Percentiles rank a stretch among this genome's conserved stretches.
phyloP scores from a whole-genome alignment of 2,329 filamentous ascomycete species.

The Hortaea sp. region DNA sequence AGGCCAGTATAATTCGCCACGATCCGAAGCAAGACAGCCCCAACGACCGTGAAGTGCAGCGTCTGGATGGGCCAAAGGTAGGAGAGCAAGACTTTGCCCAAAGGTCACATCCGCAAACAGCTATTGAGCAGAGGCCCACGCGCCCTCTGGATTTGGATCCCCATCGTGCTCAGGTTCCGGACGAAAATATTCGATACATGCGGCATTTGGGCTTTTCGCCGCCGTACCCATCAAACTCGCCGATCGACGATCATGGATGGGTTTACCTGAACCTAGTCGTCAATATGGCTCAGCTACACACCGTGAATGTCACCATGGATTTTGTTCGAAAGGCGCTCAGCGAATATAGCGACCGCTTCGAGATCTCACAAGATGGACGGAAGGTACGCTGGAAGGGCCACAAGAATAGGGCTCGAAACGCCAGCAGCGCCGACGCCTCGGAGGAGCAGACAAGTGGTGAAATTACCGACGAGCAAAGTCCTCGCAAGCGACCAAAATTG shows the following conservation, averaged over 20 bases:
- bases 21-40: conserved; percentile 7
- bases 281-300: conserved; percentile 76
- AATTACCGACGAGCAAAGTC: conserved; percentile 10
- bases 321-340: conserved; percentile 65
- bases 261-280: conserved; percentile 72
- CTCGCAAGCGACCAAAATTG: conserved; percentile 21
- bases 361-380: conserved; percentile 65
- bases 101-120: conserved; percentile 4
- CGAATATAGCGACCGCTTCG: conserved; percentile 63
- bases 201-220: conserved; percentile 31
- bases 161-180: conserved; percentile 62
- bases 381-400: conserved; percentile 64
- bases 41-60: background rate
- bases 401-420: conserved; percentile 9
- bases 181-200: conserved; percentile 72
- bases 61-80: background rate
- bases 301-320: conserved; percentile 62
- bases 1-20: conserved; percentile 35
- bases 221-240: conserved; percentile 12
- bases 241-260: conserved; percentile 63
- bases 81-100: conserved; percentile 10
- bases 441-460: conserved; percentile 3
- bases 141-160: conserved; percentile 68
- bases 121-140: conserved; percentile 61
- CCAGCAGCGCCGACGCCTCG: conserved; percentile 9